A percentile compares a stretch with the other conserved stretches of the same genome.
phyloP scores from a whole-genome alignment of 441 rosid genomes.

The Gossypium laxum region DNA sequence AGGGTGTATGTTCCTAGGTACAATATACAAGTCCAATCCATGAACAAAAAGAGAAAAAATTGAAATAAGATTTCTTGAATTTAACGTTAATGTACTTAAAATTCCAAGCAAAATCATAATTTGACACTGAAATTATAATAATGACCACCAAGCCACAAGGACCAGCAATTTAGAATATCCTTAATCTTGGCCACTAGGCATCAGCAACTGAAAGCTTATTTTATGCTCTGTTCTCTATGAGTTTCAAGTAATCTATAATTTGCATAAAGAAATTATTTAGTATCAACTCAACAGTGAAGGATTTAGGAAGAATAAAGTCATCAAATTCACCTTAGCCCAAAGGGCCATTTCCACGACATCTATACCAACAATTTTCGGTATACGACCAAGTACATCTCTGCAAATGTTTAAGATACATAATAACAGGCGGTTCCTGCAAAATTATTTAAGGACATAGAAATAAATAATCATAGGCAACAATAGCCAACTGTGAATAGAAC shows the following conservation, averaged over 20 bases:
- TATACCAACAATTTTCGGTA: constrained; percentile 96
- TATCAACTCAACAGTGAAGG: neutral
- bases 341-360: constrained; percentile 99
- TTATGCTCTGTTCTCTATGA: neutral
- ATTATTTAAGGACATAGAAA: constrained; percentile 9
- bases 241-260: neutral
- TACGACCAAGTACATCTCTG: constrained; percentile 71
- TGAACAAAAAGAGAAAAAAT: neutral
- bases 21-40: constrained; percentile 9
- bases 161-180: neutral
- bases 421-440: constrained; percentile 70
- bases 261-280: neutral
- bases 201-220: neutral
- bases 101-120: neutral
- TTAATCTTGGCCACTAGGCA: constrained; percentile 3
- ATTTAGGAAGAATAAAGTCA: constrained; percentile 9
- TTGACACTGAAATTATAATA: neutral
- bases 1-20: constrained; percentile 68
- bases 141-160: neutral
- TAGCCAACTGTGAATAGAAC: neutral
- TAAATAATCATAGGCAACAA: neutral
- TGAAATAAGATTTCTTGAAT: neutral
- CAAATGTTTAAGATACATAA: constrained; percentile 73
- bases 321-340: constrained; percentile 85
- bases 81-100: neutral